These are phyloP conservation scores for Teunomyces lycoperdinae DNA, from an alignment of 805 yeast genomes.

Conservation along the genomic window DNA sequence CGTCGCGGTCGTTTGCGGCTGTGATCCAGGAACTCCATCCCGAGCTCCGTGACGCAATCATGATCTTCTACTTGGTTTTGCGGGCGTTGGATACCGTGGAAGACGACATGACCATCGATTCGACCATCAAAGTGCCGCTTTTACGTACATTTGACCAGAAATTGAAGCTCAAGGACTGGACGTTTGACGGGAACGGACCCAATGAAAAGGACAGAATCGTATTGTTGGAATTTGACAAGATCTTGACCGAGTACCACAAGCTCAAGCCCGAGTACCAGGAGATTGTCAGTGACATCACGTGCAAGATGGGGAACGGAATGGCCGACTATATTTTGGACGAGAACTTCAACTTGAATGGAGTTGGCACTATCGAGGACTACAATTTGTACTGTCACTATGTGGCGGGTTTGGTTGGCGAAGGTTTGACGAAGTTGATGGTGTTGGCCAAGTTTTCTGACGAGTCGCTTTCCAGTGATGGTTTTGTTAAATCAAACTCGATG, in stretches of 20 bases:
- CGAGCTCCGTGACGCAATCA: constrained; percentile 74
- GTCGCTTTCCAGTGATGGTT: constrained; percentile 46
- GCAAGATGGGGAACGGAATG: constrained; percentile 96
- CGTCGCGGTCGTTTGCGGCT: constrained; percentile 93
- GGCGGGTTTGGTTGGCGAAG: constrained; percentile 97
- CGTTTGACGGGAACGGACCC: constrained; percentile 69
- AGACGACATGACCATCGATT: constrained; percentile 88
- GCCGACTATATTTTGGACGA: constrained; percentile 85
- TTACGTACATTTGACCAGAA: constrained; percentile 66
- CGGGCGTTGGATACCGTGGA: constrained; percentile 95
- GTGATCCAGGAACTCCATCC: constrained; percentile 91
- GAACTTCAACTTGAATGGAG: constrained; percentile 75
- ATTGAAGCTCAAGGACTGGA: constrained; percentile 69
- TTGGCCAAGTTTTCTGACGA: constrained; percentile 68
- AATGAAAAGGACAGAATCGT: constrained; percentile 81
- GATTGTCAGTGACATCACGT: constrained; percentile 72
- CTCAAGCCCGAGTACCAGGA: constrained; percentile 75
- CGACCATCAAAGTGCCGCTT: constrained; percentile 68
- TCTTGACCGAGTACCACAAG: constrained; percentile 68
- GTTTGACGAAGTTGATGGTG: constrained; percentile 78
- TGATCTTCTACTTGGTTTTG: constrained; percentile 80
- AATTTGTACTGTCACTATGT: constrained; percentile 94
- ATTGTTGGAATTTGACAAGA: constrained; percentile 69
- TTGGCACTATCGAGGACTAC: constrained; percentile 74
- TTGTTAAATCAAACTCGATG: constrained; percentile 74